Evolutionary conservation across 139 green algal species (phyloP).

Genomic region (Eudorina sp.): DNA sequence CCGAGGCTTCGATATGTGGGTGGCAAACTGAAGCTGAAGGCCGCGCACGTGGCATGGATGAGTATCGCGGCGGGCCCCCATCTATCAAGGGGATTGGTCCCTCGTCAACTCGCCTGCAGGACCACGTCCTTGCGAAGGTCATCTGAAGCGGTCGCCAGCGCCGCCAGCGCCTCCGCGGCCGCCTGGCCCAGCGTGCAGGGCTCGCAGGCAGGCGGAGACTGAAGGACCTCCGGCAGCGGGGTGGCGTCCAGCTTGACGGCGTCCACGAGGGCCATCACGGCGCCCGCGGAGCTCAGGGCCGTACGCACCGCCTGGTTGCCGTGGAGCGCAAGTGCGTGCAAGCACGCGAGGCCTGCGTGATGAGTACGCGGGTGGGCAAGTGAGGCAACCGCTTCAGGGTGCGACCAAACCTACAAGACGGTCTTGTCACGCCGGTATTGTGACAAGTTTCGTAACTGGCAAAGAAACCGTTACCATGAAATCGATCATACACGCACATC

Average conservation of each 20-base stretch:
- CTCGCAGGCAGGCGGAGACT: background rate
- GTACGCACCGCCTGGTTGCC: background rate
- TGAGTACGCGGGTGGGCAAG: too few relatives aligned
- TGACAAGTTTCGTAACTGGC: too few relatives aligned
- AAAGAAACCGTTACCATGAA: too few relatives aligned
- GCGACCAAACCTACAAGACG: too few relatives aligned
- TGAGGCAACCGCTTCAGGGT: too few relatives aligned
- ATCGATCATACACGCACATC: too few relatives aligned
- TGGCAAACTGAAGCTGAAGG: too few relatives aligned
- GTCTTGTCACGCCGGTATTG: too few relatives aligned
- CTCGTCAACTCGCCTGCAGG: constrained; percentile 14
- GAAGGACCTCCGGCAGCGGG: background rate
- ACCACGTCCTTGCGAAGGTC: background rate
- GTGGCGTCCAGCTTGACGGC: constrained; percentile 20
- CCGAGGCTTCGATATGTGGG: too few relatives aligned
- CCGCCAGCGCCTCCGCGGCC: constrained; percentile 41
- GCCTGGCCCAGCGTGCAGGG: background rate
- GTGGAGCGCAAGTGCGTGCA: constrained; percentile 20
- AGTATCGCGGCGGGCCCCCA: too few relatives aligned
- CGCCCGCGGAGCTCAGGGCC: background rate
- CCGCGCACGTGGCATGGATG: too few relatives aligned
- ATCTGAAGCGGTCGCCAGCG: background rate
- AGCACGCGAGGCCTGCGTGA: constrained; percentile 14
- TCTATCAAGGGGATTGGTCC: too few relatives aligned
- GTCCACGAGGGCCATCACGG: constrained; percentile 32